Conservation (phyloP, 148 eudicot species). For the Spergularia marina region DNA sequence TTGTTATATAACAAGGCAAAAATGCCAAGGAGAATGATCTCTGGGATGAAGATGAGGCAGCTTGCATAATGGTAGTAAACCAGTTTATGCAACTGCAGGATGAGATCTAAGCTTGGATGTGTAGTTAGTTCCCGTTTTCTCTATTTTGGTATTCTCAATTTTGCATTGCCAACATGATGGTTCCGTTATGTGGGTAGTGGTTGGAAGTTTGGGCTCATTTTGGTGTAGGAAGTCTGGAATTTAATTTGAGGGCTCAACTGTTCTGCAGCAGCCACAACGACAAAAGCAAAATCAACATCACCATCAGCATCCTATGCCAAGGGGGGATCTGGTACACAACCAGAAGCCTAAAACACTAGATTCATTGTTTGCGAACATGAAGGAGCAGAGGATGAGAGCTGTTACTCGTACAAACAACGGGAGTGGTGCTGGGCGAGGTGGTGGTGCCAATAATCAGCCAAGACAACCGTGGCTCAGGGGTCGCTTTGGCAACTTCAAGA, state of each 20-base stretch:
- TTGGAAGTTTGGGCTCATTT: not conserved
- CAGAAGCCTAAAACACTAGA: conserved; percentile 82
- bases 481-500: conserved; percentile 43
- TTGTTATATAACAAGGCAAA: not conserved
- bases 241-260: conserved; percentile 13
- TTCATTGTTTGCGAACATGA: conserved; percentile 86
- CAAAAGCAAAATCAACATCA: conserved; percentile 26
- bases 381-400: conserved; percentile 79
- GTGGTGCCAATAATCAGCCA: conserved; percentile 42
- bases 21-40: not conserved
- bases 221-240: not conserved
- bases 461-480: conserved; percentile 64
- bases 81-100: not conserved
- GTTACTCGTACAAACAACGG: conserved; percentile 44
- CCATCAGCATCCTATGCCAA: conserved; percentile 23
- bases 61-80: not conserved
- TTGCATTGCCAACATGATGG: not conserved
- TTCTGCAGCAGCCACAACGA: conserved; percentile 8
- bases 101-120: not conserved
- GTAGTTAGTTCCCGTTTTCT: not conserved
- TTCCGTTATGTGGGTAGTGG: not conserved
- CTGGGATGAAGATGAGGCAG: not conserved
- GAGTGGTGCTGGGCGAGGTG: conserved; percentile 19
- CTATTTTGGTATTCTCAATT: not conserved
- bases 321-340: conserved; percentile 28